These are phyloP conservation scores for Candida schatavii DNA, from an alignment of 805 yeast species.

Conservation along the genomic window DNA sequence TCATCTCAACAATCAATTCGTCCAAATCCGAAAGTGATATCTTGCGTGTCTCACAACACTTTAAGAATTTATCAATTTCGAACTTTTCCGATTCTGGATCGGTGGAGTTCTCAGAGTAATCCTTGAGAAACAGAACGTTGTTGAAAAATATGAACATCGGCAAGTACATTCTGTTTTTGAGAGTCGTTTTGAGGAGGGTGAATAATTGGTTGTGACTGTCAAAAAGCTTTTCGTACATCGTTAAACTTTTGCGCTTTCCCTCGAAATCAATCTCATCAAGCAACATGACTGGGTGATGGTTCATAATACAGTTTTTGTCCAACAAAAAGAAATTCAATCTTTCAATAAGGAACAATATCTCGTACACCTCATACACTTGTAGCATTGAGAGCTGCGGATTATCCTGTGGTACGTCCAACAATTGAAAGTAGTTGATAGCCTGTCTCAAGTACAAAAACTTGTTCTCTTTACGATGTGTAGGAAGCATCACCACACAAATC, in stretches of 20 bases:
- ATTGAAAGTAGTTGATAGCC: slow-evolving; percentile 29
- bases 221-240: not conserved
- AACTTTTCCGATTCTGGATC: not conserved
- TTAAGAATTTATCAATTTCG: not conserved
- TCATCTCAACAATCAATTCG: not conserved
- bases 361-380: slow-evolving; percentile 31
- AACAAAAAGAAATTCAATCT: slow-evolving; percentile 20
- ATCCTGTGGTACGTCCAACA: slow-evolving; percentile 17
- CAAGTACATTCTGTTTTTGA: not conserved
- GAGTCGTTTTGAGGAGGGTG: slow-evolving; percentile 1
- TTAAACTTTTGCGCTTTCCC: not conserved
- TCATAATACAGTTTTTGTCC: slow-evolving; percentile 15
- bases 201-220: slow-evolving; percentile 3
- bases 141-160: slow-evolving; percentile 4
- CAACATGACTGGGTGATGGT: slow-evolving; percentile 8
- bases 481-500: slow-evolving; percentile 7
- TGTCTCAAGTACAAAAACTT: slow-evolving; percentile 25
- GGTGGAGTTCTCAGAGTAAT: not conserved
- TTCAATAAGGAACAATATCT: slow-evolving; percentile 26
- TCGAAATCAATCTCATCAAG: not conserved
- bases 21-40: not conserved
- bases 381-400: slow-evolving; percentile 8
- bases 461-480: not conserved
- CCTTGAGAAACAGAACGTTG: slow-evolving; percentile 1
- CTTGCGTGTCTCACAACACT: not conserved